Evolutionary conservation across 768 basidiomycete species (phyloP).

Genomic region (Boletus sp.): DNA sequence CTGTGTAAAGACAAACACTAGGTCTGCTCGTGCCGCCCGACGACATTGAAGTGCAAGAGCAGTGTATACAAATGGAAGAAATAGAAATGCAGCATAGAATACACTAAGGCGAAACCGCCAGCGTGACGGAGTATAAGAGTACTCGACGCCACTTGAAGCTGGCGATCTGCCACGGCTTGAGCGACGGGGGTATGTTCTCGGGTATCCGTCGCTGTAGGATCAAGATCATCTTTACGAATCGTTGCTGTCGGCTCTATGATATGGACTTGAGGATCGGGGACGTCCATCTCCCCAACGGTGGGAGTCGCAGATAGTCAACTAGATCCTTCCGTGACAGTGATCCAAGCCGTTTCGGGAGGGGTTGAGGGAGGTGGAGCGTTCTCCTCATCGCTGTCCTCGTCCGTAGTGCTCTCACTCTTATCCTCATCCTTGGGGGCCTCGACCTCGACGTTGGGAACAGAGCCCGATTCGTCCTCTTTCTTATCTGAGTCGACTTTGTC

Average conservation of each 20-base stretch:
- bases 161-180: constrained; percentile 19
- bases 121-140: constrained; percentile 32
- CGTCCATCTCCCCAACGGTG: constrained; percentile 16
- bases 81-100: constrained; percentile 43
- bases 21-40: constrained; percentile 27
- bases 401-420: constrained; percentile 33
- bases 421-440: constrained; percentile 26
- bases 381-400: constrained; percentile 43
- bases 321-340: constrained; percentile 23
- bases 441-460: neutral
- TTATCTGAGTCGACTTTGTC: constrained; percentile 44
- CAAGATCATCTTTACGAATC: constrained; percentile 18
- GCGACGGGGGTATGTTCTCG: constrained; percentile 19
- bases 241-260: constrained; percentile 27
- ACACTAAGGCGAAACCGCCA: constrained; percentile 34
- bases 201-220: constrained; percentile 19
- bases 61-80: constrained; percentile 43
- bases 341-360: constrained; percentile 30
- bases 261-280: constrained; percentile 13
- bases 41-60: constrained; percentile 35
- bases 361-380: constrained; percentile 34
- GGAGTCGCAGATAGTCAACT: constrained; percentile 31
- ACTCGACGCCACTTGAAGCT: constrained; percentile 27
- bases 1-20: constrained; percentile 15
- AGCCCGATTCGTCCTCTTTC: constrained; percentile 36